phyloP scores from a whole-genome alignment of 257 asterid species.

The Gentiana dahurica region DNA sequence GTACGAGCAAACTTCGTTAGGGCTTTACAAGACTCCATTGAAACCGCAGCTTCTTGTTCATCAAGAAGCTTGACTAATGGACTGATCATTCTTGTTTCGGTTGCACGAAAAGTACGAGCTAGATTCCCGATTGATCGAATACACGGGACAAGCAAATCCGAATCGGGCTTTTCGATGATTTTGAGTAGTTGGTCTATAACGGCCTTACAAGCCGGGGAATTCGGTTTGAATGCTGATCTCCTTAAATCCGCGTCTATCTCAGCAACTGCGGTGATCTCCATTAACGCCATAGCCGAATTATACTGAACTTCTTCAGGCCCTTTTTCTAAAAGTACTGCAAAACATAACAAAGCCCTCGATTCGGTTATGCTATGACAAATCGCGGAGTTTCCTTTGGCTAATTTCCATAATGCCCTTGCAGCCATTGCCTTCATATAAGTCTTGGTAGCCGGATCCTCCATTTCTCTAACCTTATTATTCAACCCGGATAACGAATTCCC shows the following conservation, averaged over 20 bases:
- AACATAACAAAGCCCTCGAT: constrained; percentile 62
- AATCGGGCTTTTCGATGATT: constrained; percentile 20
- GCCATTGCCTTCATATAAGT: constrained; percentile 72
- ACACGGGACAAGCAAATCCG: constrained; percentile 28
- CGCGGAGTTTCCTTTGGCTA: constrained; percentile 50
- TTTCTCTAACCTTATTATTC: constrained; percentile 47
- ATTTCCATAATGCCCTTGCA: constrained; percentile 75
- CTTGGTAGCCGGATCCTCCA: constrained; percentile 67
- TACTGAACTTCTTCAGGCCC: constrained; percentile 54
- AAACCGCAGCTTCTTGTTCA: constrained; percentile 21
- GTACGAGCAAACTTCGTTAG: constrained; percentile 33
- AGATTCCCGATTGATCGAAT: constrained; percentile 31
- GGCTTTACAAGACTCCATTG: constrained; percentile 29
- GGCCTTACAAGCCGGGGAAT: constrained; percentile 35
- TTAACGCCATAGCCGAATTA: constrained; percentile 74
- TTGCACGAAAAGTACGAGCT: constrained; percentile 32
- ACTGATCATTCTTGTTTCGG: constrained; percentile 33
- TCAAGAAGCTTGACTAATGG: constrained; percentile 33
- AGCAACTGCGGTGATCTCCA: constrained; percentile 38
- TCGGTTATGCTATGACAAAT: constrained; percentile 81
- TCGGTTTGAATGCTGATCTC: constrained; percentile 39
- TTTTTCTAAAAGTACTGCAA: constrained; percentile 59
- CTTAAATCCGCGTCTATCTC: constrained; percentile 31
- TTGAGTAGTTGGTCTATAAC: constrained; percentile 28
- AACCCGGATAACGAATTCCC: constrained; percentile 25